Percentiles rank a stretch among this genome's conserved stretches.
phyloP scores from a whole-genome alignment of 2,329 filamentous ascomycete species.

The Penicillium glabrum region DNA sequence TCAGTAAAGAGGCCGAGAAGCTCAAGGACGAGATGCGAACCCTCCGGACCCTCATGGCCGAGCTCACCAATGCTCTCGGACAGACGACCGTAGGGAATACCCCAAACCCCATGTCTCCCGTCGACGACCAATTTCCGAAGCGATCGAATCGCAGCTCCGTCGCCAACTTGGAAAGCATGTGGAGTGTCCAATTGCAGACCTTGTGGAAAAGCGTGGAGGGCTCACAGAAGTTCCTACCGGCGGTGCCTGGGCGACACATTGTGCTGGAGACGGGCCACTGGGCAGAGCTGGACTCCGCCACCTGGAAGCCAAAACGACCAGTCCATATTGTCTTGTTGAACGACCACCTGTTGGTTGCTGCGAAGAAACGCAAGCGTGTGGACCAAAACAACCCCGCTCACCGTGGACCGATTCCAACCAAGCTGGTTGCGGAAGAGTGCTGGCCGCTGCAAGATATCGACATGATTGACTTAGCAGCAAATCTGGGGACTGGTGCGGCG shows the following conservation, averaged over 20 bases:
- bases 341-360: constrained; percentile 88
- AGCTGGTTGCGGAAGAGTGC: constrained; percentile 89
- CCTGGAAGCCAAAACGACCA: constrained; percentile 86
- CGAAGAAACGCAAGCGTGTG: constrained; percentile 85
- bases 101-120: constrained; percentile 54
- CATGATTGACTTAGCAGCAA: constrained; percentile 76
- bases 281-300: constrained; percentile 96
- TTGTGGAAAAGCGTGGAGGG: constrained; percentile 98
- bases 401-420: constrained; percentile 55
- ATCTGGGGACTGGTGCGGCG: constrained; percentile 37
- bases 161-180: constrained; percentile 67
- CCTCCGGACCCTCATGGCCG: constrained; percentile 85
- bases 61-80: constrained; percentile 72
- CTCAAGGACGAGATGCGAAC: constrained; percentile 94
- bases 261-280: constrained; percentile 89
- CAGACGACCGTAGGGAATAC: constrained; percentile 49
- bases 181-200: constrained; percentile 69
- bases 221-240: constrained; percentile 93
- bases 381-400: constrained; percentile 59
- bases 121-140: constrained; percentile 52
- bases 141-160: constrained; percentile 88
- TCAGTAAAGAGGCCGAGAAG: constrained; percentile 98
- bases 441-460: constrained; percentile 93
- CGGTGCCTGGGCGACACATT: constrained; percentile 86
- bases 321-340: constrained; percentile 93